A percentile compares a stretch with the other conserved stretches of the same genome.
Evolutionary conservation across 371 early-diverging fungal species (phyloP).

Genomic region (Phascolomyces articulosus): DNA sequence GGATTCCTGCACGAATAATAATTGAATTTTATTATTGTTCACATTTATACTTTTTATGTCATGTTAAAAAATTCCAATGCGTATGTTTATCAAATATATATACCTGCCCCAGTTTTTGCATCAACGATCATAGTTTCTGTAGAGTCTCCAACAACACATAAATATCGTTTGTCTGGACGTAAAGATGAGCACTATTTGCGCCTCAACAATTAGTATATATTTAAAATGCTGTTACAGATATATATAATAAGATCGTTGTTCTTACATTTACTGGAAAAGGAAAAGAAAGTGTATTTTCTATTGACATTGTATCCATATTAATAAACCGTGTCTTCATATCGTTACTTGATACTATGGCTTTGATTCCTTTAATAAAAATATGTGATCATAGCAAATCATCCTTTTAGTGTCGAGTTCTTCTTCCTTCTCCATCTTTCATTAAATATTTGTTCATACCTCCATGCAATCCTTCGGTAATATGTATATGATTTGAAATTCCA

Average conservation of each 20-base stretch:
- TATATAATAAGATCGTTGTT: background rate
- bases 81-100: no score
- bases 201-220: no score
- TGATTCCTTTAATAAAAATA: background rate
- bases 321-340: conserved; percentile 57
- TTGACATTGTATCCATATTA: conserved; percentile 47
- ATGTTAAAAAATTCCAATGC: no score
- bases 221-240: background rate
- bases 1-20: conserved; percentile 20
- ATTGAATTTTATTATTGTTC: no score
- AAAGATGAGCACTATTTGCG: conserved; percentile 74
- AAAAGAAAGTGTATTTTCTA: conserved; percentile 39
- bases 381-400: background rate
- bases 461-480: conserved; percentile 41
- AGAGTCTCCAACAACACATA: conserved; percentile 81
- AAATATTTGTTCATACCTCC: no score
- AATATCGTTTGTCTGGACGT: conserved; percentile 64
- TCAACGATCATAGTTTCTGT: conserved; percentile 61
- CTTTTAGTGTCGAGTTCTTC: background rate
- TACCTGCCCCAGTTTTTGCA: conserved; percentile 57
- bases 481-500: conserved; percentile 72
- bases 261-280: conserved; percentile 76
- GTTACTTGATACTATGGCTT: conserved; percentile 61
- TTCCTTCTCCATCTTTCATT: background rate
- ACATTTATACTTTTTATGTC: no score